phyloP scores from a whole-genome alignment of 345 rosid genomes.

The Populus pruinosa region DNA sequence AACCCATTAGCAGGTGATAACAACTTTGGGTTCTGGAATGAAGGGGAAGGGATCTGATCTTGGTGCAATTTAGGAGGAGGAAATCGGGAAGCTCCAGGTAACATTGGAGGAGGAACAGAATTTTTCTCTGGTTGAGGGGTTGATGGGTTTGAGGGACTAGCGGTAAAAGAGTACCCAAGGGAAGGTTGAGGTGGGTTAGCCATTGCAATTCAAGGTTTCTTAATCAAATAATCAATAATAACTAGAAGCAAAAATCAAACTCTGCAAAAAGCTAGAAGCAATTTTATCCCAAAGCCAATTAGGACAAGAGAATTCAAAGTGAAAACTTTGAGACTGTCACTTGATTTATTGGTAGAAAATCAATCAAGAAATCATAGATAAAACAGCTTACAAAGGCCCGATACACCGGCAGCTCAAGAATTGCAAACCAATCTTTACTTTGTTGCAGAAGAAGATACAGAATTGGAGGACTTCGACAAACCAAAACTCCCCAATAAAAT shows the following conservation, averaged over 20 bases:
- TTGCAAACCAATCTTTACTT: neutral
- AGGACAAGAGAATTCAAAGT: slow-evolving; percentile 2
- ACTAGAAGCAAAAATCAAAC: slow-evolving; percentile 18
- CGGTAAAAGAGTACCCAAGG: slow-evolving; percentile 40
- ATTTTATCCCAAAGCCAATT: slow-evolving; percentile 16
- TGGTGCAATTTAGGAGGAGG: slow-evolving; percentile 57
- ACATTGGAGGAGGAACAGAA: slow-evolving; percentile 38
- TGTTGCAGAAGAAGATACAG: neutral
- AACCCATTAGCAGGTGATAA: slow-evolving; percentile 64
- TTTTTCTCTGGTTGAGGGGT: slow-evolving; percentile 40
- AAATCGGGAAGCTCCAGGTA: slow-evolving; percentile 60
- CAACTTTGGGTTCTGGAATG: slow-evolving; percentile 43
- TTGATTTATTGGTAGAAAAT: neutral
- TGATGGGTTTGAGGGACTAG: slow-evolving; percentile 39
- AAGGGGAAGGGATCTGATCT: slow-evolving; percentile 57
- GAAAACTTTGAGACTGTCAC: slow-evolving; percentile 12
- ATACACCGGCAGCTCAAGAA: neutral
- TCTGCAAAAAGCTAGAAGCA: slow-evolving; percentile 4
- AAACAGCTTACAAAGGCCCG: neutral
- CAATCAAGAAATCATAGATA: neutral
- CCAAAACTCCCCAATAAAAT: slow-evolving; percentile 9
- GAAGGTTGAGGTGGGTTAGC: slow-evolving; percentile 56
- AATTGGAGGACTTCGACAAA: neutral
- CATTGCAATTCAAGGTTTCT: slow-evolving; percentile 42
- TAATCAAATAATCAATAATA: slow-evolving; percentile 12